Evolutionary conservation across 169 alveolate species (phyloP), one percentile per base, ranked within the genome.

Genomic region (Cryptosporidium parvum): DNA sequence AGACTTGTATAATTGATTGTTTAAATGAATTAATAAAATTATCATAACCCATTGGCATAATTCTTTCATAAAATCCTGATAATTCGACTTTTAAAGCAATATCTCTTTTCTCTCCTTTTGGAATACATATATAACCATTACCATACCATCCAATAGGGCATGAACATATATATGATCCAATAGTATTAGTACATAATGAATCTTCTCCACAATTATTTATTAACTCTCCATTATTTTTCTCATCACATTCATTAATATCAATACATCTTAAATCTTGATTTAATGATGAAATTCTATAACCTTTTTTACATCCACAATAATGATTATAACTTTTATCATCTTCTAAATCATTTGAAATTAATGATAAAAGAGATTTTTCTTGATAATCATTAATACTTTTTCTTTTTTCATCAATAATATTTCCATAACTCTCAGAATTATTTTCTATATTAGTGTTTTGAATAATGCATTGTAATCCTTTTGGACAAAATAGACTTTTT

Each of bases 111-210:
- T 91, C 94, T 67, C 84, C 91, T 62, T 84, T 71, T 44, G 92
- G 93, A 8, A n/a, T 10, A 91, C 94, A 92, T 12, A 61, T 48
- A 39, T 61, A 65, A 62, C 94, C 94, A 29, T 86, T 70, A 3
- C 92, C 92, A 21, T 35, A 35, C 91, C 84, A 92, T 1, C 94
- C 94, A 12, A 62, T 4, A 23, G 84, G 70, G 69, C 94, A 92
- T 8, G 86, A 56, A 73, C 94, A 92, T 18, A 56, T 42, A 86
- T 61, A 92, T 37, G 92, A 70, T 1, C 94, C 94, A 33, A 70
- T 48, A 12, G 93, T 92, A 91, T 92, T 92, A 9, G 91, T 71
- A 61, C 94, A 92, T 23, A 48, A 75, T 18, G 92, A 91, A 31
- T 58, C 69, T 21, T 56, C 39, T 10, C 86, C 85, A 65, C 94